phyloP scores from a whole-genome alignment of 148 eudicot genomes.

The Fagopyrum tataricum region DNA sequence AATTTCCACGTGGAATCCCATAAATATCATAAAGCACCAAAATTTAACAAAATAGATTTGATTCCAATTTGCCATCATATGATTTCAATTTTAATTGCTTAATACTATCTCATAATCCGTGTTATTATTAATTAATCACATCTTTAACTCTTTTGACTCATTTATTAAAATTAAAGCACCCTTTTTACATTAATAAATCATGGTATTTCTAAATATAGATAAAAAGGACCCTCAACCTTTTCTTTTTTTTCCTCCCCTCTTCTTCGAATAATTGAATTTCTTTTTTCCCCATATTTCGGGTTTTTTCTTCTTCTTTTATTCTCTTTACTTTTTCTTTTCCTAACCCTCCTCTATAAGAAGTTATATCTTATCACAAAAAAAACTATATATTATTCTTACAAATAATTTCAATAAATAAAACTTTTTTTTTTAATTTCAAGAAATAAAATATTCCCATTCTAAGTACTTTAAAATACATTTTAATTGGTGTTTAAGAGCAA shows the following conservation, averaged over 20 bases:
- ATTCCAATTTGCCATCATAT: constrained; percentile 11
- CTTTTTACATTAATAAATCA: not conserved
- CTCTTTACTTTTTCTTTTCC: not conserved
- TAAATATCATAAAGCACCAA: not conserved
- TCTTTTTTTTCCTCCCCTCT: not conserved
- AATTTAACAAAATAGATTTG: not conserved
- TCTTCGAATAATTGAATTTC: constrained; percentile 1
- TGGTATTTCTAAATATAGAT: not conserved
- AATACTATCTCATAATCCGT: not conserved
- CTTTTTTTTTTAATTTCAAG: too few relatives aligned
- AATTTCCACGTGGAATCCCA: constrained; percentile 12
- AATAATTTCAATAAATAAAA: too few relatives aligned
- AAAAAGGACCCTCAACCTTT: not conserved
- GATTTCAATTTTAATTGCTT: not conserved
- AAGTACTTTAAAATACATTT: too few relatives aligned
- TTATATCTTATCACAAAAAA: too few relatives aligned
- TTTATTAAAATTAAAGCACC: too few relatives aligned
- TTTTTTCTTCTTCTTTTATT: constrained; percentile 3
- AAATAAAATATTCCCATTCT: too few relatives aligned
- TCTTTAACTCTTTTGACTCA: not conserved
- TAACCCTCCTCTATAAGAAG: too few relatives aligned
- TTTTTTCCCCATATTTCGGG: not conserved
- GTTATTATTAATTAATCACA: not conserved
- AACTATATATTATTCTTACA: too few relatives aligned
- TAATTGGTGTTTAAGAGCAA: not conserved